These are phyloP conservation scores for Ochetophila trinervis DNA, from an alignment of 306 rosid species.

Conservation along the genomic window DNA sequence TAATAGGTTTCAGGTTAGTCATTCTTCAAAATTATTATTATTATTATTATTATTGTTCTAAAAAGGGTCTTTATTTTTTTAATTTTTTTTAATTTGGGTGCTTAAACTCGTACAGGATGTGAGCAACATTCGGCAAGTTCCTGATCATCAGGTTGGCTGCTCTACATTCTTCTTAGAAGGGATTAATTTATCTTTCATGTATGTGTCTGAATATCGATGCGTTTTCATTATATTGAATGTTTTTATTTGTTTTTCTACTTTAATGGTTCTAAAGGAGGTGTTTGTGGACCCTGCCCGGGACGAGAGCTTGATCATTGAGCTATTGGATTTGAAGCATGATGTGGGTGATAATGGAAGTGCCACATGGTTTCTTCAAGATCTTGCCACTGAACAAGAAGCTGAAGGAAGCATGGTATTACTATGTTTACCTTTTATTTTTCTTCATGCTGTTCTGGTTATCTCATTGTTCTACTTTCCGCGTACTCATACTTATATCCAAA, in stretches of 20 bases:
- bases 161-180: not conserved
- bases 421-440: slow-evolving; percentile 30
- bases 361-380: slow-evolving; percentile 90
- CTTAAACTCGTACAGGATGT: slow-evolving; percentile 49
- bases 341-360: slow-evolving; percentile 79
- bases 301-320: slow-evolving; percentile 85
- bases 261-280: slow-evolving; percentile 46
- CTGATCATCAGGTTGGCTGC: slow-evolving; percentile 73
- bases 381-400: slow-evolving; percentile 76
- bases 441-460: not conserved
- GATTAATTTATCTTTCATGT: not conserved
- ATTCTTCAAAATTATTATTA: not conserved
- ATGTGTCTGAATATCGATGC: not conserved
- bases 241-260: not conserved
- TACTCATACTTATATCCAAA: not conserved
- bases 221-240: not conserved
- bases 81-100: not conserved
- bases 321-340: slow-evolving; percentile 61
- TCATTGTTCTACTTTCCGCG: not conserved
- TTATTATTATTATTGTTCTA: not conserved
- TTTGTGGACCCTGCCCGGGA: slow-evolving; percentile 71
- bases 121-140: slow-evolving; percentile 75
- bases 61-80: not conserved
- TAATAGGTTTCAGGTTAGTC: slow-evolving; percentile 59
- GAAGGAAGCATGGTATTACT: slow-evolving; percentile 62